These are phyloP conservation scores for Mycena filopes DNA, from an alignment of 768 basidiomycete species.

Conservation along the genomic window DNA sequence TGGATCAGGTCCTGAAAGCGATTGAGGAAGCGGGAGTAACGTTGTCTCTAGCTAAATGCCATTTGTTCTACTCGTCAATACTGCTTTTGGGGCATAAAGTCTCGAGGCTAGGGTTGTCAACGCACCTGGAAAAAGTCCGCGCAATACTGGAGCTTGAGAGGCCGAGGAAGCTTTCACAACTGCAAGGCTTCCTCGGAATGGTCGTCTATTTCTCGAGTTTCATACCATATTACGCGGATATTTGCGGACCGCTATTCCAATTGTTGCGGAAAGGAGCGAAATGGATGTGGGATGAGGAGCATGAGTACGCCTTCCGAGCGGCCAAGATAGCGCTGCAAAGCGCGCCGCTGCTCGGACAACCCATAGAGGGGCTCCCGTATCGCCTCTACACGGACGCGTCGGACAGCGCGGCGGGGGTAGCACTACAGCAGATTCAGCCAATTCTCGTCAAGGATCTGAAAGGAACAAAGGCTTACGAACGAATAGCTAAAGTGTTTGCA, in stretches of 20 bases:
- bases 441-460: constrained; percentile 9
- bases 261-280: background rate
- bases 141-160: no score
- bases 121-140: no score
- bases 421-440: constrained; percentile 17
- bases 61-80: constrained; percentile 23
- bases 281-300: background rate
- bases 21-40: constrained; percentile 35
- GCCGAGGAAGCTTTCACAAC: background rate
- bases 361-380: no score
- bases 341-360: background rate
- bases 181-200: constrained; percentile 41
- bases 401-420: no score
- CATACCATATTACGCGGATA: constrained; percentile 40
- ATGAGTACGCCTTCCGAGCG: background rate
- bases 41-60: constrained; percentile 38
- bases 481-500: constrained; percentile 5
- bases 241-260: constrained; percentile 22
- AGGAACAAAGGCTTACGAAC: constrained; percentile 11
- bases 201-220: constrained; percentile 42
- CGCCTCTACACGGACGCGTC: no score
- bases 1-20: constrained; percentile 29
- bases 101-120: no score
- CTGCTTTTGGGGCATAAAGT: constrained; percentile 5
- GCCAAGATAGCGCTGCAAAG: constrained; percentile 16